These are phyloP conservation scores for Nothophytophthora sp. DNA, from an alignment of 352 stramenopile genomes.

Conservation along the genomic window DNA sequence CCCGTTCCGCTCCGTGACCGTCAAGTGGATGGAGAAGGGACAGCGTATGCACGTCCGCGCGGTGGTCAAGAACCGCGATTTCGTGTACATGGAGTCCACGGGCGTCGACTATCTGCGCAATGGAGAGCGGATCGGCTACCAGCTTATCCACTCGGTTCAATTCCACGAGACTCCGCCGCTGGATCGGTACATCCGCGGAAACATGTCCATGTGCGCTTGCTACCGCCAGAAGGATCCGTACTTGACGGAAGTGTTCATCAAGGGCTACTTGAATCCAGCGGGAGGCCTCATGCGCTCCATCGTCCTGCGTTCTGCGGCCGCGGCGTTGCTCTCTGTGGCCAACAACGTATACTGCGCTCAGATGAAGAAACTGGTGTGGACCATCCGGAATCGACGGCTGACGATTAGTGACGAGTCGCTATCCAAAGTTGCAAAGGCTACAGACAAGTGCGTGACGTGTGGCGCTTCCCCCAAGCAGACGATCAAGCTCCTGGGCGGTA, in stretches of 20 bases:
- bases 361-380: slow-evolving; percentile 69
- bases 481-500: slow-evolving; percentile 4
- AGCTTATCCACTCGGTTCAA: slow-evolving; percentile 56
- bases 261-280: slow-evolving; percentile 29
- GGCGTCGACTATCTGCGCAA: slow-evolving; percentile 43
- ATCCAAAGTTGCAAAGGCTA: slow-evolving; percentile 7
- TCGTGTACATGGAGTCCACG: slow-evolving; percentile 54
- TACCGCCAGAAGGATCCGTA: slow-evolving; percentile 46
- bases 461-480: slow-evolving; percentile 5
- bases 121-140: slow-evolving; percentile 48
- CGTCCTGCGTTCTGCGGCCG: slow-evolving; percentile 27
- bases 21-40: slow-evolving; percentile 60
- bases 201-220: slow-evolving; percentile 50
- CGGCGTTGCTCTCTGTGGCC: slow-evolving; percentile 30
- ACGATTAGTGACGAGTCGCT: slow-evolving; percentile 1
- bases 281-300: slow-evolving; percentile 42
- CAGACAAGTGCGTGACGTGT: slow-evolving; percentile 19
- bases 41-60: slow-evolving; percentile 32
- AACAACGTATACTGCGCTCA: slow-evolving; percentile 45
- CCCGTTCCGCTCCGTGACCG: slow-evolving; percentile 35
- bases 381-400: slow-evolving; percentile 27
- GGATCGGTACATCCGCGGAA: slow-evolving; percentile 33
- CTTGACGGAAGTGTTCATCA: slow-evolving; percentile 49
- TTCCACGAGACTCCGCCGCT: slow-evolving; percentile 40
- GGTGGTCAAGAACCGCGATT: slow-evolving; percentile 49